Base-by-base conservation (phyloP, 2,329 filamentous ascomycete genomes). In the Sarocladiaceae sp. region DNA sequence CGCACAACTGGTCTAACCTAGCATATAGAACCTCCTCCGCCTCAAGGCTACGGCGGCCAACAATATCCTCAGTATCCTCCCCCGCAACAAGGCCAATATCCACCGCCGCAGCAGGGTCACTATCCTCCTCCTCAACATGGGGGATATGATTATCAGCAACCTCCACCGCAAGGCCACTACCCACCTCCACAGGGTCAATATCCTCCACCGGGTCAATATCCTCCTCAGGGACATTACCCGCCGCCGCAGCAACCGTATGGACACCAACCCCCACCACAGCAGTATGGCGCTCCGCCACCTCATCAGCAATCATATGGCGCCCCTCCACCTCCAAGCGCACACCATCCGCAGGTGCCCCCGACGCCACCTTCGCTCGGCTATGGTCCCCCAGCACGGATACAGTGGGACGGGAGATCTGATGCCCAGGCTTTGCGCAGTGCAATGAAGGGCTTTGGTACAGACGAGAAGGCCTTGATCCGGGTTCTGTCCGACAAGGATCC, bases 391-490 rank as follows among this genome's bases (percentile, higher is more conserved):
- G 84, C 86, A 55, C 69, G 78, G 35, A 84, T 87, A 33, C 72
- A 78, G 23, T 83, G 74, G 72, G 82, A 95, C 51, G 83, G 80
- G 39, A 73, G 68, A 3, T 67, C 70, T 11, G 82, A 93, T 53
- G 85, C 88, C 0, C 78, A 88, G 46, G 77, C 72, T 3, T 69
- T 95, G 18, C 80, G 88, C 44, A 76, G 76, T 53, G 88, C 91
- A 2, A 95, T 96, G 88, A 95, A 95, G 64, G 89, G 89, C 0
- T 87, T 95, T 50, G 91, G 90, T 26, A 96, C 90, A 0, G 81
- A 97, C 56, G 90, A 96, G 62, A 83, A 81, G 55, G 64, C 76
- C 0, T 68, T 97, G 13, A 90, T 95, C 50, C 68, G 71, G 2
- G 68, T 83, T 3, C 69, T 97, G 7, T 68, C 83, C 3, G 77